Percentiles rank a stretch among this genome's conserved stretches.
phyloP scores from a whole-genome alignment of 192 early-diverging fungal species.

The Coemansia sp. region DNA sequence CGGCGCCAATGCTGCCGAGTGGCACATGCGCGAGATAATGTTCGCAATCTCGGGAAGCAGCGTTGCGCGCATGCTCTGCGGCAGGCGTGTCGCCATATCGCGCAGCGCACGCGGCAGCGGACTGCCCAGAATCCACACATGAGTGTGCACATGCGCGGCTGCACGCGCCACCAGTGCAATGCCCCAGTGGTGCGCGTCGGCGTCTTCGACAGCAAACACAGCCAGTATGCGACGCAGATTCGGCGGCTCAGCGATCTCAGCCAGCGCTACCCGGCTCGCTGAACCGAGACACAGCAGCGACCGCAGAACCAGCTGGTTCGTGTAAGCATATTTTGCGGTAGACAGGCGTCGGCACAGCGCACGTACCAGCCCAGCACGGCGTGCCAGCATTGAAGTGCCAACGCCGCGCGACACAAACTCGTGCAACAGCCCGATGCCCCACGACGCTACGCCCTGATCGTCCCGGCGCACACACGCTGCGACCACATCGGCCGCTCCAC shows the following conservation, averaged over 20 bases:
- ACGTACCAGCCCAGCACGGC: constrained; percentile 29
- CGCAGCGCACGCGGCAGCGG: constrained; percentile 26
- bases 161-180: constrained; percentile 31
- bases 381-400: constrained; percentile 30
- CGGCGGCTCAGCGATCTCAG: constrained; percentile 24
- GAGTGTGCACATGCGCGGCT: constrained; percentile 24
- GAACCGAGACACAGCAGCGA: constrained; percentile 45
- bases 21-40: constrained; percentile 38
- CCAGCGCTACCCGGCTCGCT: constrained; percentile 10
- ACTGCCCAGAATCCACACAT: constrained; percentile 42
- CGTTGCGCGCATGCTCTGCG: constrained; percentile 10
- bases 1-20: constrained; percentile 27
- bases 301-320: constrained; percentile 52
- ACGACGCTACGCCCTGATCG: constrained; percentile 48
- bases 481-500: constrained; percentile 33
- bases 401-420: constrained; percentile 49
- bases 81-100: constrained; percentile 11
- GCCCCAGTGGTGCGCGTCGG: constrained; percentile 41
- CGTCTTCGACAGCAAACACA: constrained; percentile 28
- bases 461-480: constrained; percentile 33
- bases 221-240: constrained; percentile 44
- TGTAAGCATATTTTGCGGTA: constrained; percentile 41
- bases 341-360: constrained; percentile 43
- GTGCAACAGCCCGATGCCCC: constrained; percentile 53
- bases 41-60: constrained; percentile 40